Base-by-base conservation (phyloP, 257 asterid species). In the Pogostemon cablin region DNA sequence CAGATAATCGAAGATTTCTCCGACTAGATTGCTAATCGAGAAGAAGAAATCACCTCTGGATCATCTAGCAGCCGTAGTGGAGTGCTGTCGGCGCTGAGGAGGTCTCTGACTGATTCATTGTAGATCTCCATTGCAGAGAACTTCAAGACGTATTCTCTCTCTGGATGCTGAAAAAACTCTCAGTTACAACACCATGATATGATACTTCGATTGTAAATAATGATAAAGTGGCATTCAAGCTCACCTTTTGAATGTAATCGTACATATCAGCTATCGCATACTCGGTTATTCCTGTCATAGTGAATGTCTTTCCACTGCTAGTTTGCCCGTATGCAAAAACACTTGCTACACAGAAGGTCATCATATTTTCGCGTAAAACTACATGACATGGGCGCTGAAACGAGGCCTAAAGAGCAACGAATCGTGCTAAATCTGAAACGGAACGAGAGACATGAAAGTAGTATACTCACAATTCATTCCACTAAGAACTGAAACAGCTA, bases 291-390 rank as follows among this genome's bases (percentile, higher is more conserved):
- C 99, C 99, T 69, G 85, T 82, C 99, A 93, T 93, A 5, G 99
- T 93, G 75, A 74, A 93, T 0, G 99, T 93, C 86, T 93, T 93
- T 66, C 99, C 99, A 67, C 99, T 93, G 86, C 97, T 91, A 3
- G 99, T 93, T 80, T 93, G 99, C 44, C 99, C 99, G 69, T 93
- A 91, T 0, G 99, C 98, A 72, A 93, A 91, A 48, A 93, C 89
- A 76, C 95, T 91, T 48, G 99, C 99, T 93, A 72, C 74, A 86
- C 54, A 39, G 0, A 62, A 77, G 68, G 11, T 65, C 32, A 50
- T 49, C 69, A 69, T 6, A 1, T 67, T 25, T 25, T 25, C 32
- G 32, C 1, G 32, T 25, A 25, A 55, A 6, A 7, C 3, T 7
- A 41, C 12, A 6, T 25, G 32, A 25, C 5, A 56, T 57, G n/a